A percentile compares a stretch with the other conserved stretches of the same genome.
Evolutionary conservation across 306 rosid species (phyloP).

Genomic region (Trifolium fragiferum): DNA sequence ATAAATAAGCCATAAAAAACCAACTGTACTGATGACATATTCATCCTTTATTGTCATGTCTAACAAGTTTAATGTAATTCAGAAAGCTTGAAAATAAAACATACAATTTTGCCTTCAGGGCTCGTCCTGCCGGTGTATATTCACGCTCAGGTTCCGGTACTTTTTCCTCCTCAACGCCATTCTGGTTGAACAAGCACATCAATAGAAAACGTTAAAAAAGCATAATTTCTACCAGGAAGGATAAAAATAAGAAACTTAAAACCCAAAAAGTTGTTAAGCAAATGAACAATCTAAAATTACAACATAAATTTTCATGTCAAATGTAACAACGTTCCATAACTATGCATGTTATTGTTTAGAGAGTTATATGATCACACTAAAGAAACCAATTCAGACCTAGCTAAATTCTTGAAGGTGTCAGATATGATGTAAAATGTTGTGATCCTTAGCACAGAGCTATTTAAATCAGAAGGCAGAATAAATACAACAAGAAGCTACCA

Average conservation of each 20-base stretch:
- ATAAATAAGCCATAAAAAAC: slow-evolving; percentile 21
- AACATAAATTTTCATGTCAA: slow-evolving; percentile 22
- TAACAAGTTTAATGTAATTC: slow-evolving; percentile 34
- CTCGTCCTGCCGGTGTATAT: slow-evolving; percentile 97
- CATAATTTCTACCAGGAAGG: slow-evolving; percentile 10
- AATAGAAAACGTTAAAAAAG: slow-evolving; percentile 33
- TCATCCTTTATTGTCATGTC: slow-evolving; percentile 5
- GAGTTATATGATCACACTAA: slow-evolving; percentile 4
- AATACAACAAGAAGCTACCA: background rate
- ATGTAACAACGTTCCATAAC: slow-evolving; percentile 6
- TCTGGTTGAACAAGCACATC: slow-evolving; percentile 59
- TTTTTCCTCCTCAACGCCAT: slow-evolving; percentile 80
- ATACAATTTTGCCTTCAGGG: slow-evolving; percentile 84
- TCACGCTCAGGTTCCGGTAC: slow-evolving; percentile 94
- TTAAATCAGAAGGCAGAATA: slow-evolving; percentile 23
- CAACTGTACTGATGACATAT: slow-evolving; percentile 3
- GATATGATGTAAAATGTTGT: background rate
- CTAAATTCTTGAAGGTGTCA: slow-evolving; percentile 27
- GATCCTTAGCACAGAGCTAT: background rate
- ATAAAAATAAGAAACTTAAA: slow-evolving; percentile 24
- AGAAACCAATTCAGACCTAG: slow-evolving; percentile 11
- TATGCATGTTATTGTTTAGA: background rate
- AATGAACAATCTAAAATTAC: slow-evolving; percentile 14
- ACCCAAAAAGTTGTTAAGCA: slow-evolving; percentile 16
- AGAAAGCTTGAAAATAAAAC: slow-evolving; percentile 40